Percentiles rank a stretch among this genome's conserved stretches.
phyloP scores from a whole-genome alignment of 352 stramenopile genomes.

The Phytopythium sindhum region DNA sequence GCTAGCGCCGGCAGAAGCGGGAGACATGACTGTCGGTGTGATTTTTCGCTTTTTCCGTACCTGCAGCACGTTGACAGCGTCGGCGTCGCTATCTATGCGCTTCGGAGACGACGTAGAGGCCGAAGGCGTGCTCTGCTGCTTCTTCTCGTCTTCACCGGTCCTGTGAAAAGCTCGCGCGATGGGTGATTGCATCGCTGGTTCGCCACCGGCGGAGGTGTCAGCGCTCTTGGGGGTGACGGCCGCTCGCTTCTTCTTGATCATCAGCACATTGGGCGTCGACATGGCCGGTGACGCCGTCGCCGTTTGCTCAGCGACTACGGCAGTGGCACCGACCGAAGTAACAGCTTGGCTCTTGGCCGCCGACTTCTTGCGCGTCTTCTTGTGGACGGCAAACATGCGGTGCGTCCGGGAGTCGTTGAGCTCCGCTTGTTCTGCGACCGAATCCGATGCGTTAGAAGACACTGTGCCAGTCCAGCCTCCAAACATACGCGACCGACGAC shows the following conservation, averaged over 20 bases:
- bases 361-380: slow-evolving; percentile 61
- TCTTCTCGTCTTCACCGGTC: neutral
- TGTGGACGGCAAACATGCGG: slow-evolving; percentile 60
- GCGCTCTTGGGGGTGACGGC: slow-evolving; percentile 16
- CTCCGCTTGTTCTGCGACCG: slow-evolving; percentile 28
- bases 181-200: neutral
- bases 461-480: neutral
- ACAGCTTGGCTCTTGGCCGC: slow-evolving; percentile 10
- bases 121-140: neutral
- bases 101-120: slow-evolving; percentile 4
- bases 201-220: neutral
- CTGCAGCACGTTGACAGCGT: slow-evolving; percentile 60
- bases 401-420: slow-evolving; percentile 51
- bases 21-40: slow-evolving; percentile 34
- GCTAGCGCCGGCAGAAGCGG: slow-evolving; percentile 4
- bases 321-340: neutral
- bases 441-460: slow-evolving; percentile 1
- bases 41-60: slow-evolving; percentile 86
- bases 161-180: neutral
- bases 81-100: slow-evolving; percentile 18
- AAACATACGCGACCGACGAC: neutral
- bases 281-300: slow-evolving; percentile 13
- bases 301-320: slow-evolving; percentile 16
- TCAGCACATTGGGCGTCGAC: slow-evolving; percentile 2
- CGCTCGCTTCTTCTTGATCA: slow-evolving; percentile 22